Evolutionary conservation across 2,329 filamentous ascomycete genomes (phyloP).

Genomic region (Nannizziopsis arthrosporioides): DNA sequence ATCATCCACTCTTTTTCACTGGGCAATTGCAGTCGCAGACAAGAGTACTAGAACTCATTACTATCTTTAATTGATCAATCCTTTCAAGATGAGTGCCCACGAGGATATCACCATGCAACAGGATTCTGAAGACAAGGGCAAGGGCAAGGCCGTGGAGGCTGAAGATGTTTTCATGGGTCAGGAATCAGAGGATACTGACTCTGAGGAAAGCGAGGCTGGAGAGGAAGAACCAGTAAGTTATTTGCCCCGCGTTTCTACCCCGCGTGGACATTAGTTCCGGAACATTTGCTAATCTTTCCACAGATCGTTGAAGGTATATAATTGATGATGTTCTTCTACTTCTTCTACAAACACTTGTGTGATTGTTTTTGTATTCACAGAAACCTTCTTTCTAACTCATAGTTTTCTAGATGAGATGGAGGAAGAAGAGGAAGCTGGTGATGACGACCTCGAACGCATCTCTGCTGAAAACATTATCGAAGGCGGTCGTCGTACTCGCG

Average conservation of each 20-base stretch:
- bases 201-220: conserved; percentile 54
- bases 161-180: conserved; percentile 61
- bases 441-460: conserved; percentile 77
- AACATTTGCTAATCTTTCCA: neutral
- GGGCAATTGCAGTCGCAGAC: too few species aligned
- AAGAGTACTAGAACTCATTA: too few species aligned
- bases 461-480: conserved; percentile 76
- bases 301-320: neutral
- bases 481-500: conserved; percentile 72
- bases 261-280: neutral
- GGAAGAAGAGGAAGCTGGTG: conserved; percentile 48
- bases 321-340: neutral
- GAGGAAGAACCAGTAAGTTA: conserved; percentile 30
- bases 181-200: conserved; percentile 52
- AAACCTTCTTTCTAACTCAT: conserved; percentile 16
- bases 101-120: neutral
- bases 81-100: conserved; percentile 3
- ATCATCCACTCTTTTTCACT: too few species aligned
- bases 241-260: conserved; percentile 1
- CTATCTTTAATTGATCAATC: neutral
- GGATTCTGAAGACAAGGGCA: conserved; percentile 53
- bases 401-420: conserved; percentile 45
- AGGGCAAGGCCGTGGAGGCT: conserved; percentile 58
- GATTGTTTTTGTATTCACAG: too few species aligned
- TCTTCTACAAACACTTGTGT: neutral